Evolutionary conservation across 805 yeast genomes (phyloP).

Genomic region (Metschnikowia rubicola): DNA sequence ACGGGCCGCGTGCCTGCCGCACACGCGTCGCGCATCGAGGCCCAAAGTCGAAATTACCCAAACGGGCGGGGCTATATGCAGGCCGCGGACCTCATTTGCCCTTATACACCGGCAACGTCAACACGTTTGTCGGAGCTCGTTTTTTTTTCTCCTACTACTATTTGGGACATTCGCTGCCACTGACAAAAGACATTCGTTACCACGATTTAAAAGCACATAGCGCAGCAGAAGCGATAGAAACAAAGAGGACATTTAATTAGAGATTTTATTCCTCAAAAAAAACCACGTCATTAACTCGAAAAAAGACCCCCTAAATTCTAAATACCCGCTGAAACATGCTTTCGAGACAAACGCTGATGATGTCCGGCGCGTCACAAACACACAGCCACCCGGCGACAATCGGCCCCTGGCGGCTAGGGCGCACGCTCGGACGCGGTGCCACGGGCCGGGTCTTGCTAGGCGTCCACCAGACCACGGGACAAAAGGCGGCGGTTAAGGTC

Average conservation of each 20-base stretch:
- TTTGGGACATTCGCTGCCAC: no score
- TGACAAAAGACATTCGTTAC: no score
- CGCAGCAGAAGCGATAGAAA: not conserved
- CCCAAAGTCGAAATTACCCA: slow-evolving; percentile 6
- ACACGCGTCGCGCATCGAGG: slow-evolving; percentile 12
- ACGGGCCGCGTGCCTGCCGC: slow-evolving; percentile 12
- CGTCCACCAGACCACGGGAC: slow-evolving; percentile 64
- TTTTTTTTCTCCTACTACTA: not conserved
- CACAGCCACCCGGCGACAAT: slow-evolving; percentile 50
- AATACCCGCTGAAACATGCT: slow-evolving; percentile 8
- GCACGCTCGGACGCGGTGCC: slow-evolving; percentile 78
- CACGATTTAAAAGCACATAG: no score
- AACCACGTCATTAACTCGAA: not conserved
- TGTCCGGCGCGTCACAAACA: slow-evolving; percentile 49
- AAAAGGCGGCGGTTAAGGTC: slow-evolving; percentile 78
- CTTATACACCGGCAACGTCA: slow-evolving; percentile 6
- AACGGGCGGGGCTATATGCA: not conserved
- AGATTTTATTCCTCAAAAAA: not conserved
- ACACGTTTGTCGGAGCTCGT: slow-evolving; percentile 1
- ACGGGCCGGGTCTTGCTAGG: slow-evolving; percentile 79
- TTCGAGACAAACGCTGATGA: slow-evolving; percentile 59
- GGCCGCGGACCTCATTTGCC: not conserved
- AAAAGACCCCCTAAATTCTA: not conserved
- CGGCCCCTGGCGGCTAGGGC: slow-evolving; percentile 83
- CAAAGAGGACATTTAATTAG: not conserved